Evolutionary conservation across 495 filamentous ascomycete species (phyloP).

Genomic region (Penicillium alfredii): DNA sequence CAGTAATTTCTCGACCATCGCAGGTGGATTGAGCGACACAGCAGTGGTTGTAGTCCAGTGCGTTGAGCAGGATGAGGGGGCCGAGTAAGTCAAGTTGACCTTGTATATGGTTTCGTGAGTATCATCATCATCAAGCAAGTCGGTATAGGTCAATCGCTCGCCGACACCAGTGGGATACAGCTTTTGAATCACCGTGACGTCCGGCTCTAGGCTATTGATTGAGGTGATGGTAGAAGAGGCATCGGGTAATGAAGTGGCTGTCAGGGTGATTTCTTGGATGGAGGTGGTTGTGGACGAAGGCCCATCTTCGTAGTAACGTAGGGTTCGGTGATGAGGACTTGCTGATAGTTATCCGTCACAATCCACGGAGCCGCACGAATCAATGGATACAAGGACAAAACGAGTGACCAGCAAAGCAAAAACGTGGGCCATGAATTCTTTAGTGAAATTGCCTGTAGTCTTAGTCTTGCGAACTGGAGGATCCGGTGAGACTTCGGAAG

Average conservation of each 20-base stretch:
- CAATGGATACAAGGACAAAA: slow-evolving; percentile 14
- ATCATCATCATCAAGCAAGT: slow-evolving; percentile 5
- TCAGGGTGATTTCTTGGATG: slow-evolving; percentile 20
- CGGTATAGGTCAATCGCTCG: slow-evolving; percentile 6
- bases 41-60: slow-evolving; percentile 26
- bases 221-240: slow-evolving; percentile 29
- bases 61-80: slow-evolving; percentile 29
- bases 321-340: slow-evolving; percentile 4
- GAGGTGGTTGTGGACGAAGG: slow-evolving; percentile 7
- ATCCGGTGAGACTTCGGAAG: too few species aligned
- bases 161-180: slow-evolving; percentile 28
- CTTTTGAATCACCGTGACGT: slow-evolving; percentile 30
- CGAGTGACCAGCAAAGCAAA: slow-evolving; percentile 16
- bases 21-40: slow-evolving; percentile 13
- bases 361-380: slow-evolving; percentile 29
- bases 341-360: slow-evolving; percentile 25
- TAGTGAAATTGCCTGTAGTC: too few species aligned
- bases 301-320: slow-evolving; percentile 14
- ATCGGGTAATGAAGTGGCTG: slow-evolving; percentile 22
- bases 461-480: too few species aligned
- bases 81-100: slow-evolving; percentile 31
- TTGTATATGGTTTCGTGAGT: slow-evolving; percentile 25
- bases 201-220: slow-evolving; percentile 13
- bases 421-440: slow-evolving; percentile 28
- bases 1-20: slow-evolving; percentile 10